phyloP scores from a whole-genome alignment of 108 stramenopile species.

The Aureococcus anophagefferens region DNA sequence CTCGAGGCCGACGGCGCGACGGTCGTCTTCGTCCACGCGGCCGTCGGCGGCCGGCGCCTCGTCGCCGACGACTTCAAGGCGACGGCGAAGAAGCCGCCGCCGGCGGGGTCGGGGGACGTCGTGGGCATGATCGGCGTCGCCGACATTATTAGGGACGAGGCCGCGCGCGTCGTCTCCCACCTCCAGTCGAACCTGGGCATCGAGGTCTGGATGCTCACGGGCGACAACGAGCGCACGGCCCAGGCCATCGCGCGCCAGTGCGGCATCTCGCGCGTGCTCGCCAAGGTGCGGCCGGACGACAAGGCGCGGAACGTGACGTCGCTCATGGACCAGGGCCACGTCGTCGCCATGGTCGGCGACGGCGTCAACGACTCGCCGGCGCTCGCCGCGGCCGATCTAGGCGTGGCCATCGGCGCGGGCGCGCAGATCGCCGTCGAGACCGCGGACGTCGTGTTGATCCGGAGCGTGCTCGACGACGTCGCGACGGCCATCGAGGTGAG shows the following conservation, averaged over 20 bases:
- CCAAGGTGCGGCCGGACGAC: constrained; percentile 60
- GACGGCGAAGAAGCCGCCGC: no score
- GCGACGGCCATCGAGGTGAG: constrained; percentile 37
- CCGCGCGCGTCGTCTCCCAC: constrained; percentile 31
- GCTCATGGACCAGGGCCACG: constrained; percentile 37
- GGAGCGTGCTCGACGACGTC: constrained; percentile 33
- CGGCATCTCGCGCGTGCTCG: constrained; percentile 66
- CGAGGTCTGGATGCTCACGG: constrained; percentile 93
- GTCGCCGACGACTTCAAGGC: no score
- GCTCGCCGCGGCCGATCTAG: constrained; percentile 82
- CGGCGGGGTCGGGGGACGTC: constrained; percentile 1
- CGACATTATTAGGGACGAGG: constrained; percentile 69
- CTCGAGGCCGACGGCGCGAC: constrained; percentile 9
- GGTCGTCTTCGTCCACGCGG: constrained; percentile 15
- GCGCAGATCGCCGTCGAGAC: constrained; percentile 92
- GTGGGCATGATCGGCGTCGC: constrained; percentile 65
- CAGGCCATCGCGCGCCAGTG: constrained; percentile 61
- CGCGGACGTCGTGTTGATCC: constrained; percentile 59
- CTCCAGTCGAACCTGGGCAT: constrained; percentile 52
- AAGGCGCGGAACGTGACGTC: constrained; percentile 57
- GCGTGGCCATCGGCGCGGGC: constrained; percentile 89
- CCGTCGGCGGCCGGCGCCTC: background rate
- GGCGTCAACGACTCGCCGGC: constrained; percentile 97
- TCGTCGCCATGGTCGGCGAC: constrained; percentile 80
- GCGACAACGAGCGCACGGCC: constrained; percentile 81